Conservation (phyloP, 768 basidiomycete genomes). For the Solioccasus polychromus region DNA sequence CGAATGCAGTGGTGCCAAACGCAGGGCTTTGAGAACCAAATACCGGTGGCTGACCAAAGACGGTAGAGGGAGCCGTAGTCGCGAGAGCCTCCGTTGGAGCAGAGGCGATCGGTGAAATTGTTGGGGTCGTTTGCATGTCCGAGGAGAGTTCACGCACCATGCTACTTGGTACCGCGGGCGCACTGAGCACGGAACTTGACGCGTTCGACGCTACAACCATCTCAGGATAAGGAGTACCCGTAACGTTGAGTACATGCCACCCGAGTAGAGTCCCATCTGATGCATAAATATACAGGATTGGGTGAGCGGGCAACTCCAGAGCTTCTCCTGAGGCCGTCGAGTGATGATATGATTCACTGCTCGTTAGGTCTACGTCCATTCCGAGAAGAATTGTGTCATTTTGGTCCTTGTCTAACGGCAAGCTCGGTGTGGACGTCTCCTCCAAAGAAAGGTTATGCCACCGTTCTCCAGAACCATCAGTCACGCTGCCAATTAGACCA, state of each 20-base stretch:
- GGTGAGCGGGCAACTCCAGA: conserved; percentile 45
- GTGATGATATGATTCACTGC: conserved; percentile 36
- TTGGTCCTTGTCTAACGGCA: conserved; percentile 67
- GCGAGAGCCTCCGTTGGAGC: conserved; percentile 17
- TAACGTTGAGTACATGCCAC: conserved; percentile 65
- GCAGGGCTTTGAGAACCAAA: conserved; percentile 22
- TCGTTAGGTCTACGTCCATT: conserved; percentile 65
- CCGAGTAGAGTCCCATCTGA: conserved; percentile 76
- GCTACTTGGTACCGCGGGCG: conserved; percentile 12
- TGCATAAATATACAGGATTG: conserved; percentile 71
- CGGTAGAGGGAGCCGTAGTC: conserved; percentile 31
- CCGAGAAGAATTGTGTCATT: conserved; percentile 69
- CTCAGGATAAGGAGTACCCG: conserved; percentile 51
- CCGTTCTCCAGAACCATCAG: conserved; percentile 28
- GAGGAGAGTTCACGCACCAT: conserved; percentile 29
- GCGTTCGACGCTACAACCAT: conserved; percentile 37
- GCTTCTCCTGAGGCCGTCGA: conserved; percentile 41
- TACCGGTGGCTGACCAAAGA: conserved; percentile 35
- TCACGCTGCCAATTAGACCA: conserved; percentile 39
- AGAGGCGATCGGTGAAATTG: conserved; percentile 18
- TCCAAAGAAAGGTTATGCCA: conserved; percentile 49
- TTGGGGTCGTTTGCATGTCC: conserved; percentile 30
- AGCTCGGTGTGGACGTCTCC: conserved; percentile 49
- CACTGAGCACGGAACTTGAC: conserved; percentile 3
- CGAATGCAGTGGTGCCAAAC: conserved; percentile 29